Evolutionary conservation across 768 basidiomycete species (phyloP).

Genomic region (Amanita molliuscula): DNA sequence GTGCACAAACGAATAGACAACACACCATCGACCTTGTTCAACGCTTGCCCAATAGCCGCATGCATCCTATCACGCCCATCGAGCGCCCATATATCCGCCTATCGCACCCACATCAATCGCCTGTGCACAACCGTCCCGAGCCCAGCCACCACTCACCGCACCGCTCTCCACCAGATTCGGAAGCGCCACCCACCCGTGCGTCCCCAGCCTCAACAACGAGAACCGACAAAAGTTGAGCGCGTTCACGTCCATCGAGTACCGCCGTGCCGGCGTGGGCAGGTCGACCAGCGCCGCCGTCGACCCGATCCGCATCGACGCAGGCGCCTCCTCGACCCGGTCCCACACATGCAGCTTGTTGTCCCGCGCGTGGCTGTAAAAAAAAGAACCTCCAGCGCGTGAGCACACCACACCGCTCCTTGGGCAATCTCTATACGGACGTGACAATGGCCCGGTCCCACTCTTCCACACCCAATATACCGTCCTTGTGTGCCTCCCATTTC

Average conservation of each 20-base stretch:
- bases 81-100: slow-evolving; percentile 86
- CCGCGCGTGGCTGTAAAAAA: slow-evolving; percentile 64
- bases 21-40: slow-evolving; percentile 35
- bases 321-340: slow-evolving; percentile 37
- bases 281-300: slow-evolving; percentile 41
- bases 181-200: slow-evolving; percentile 59
- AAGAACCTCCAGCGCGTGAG: neutral
- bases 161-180: slow-evolving; percentile 88
- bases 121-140: neutral
- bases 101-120: neutral
- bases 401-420: too few relatives aligned
- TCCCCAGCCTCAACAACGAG: slow-evolving; percentile 39
- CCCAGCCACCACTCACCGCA: slow-evolving; percentile 40
- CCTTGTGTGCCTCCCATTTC: slow-evolving; percentile 72
- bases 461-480: slow-evolving; percentile 66
- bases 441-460: slow-evolving; percentile 61
- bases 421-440: slow-evolving; percentile 48
- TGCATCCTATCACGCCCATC: slow-evolving; percentile 63
- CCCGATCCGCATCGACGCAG: slow-evolving; percentile 33
- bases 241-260: slow-evolving; percentile 79
- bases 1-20: neutral
- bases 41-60: slow-evolving; percentile 69
- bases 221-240: slow-evolving; percentile 92
- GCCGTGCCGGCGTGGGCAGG: slow-evolving; percentile 37
- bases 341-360: slow-evolving; percentile 84